These are phyloP conservation scores for Ceratocystis colombiana DNA, from an alignment of 2,329 filamentous ascomycete species.

Conservation along the genomic window DNA sequence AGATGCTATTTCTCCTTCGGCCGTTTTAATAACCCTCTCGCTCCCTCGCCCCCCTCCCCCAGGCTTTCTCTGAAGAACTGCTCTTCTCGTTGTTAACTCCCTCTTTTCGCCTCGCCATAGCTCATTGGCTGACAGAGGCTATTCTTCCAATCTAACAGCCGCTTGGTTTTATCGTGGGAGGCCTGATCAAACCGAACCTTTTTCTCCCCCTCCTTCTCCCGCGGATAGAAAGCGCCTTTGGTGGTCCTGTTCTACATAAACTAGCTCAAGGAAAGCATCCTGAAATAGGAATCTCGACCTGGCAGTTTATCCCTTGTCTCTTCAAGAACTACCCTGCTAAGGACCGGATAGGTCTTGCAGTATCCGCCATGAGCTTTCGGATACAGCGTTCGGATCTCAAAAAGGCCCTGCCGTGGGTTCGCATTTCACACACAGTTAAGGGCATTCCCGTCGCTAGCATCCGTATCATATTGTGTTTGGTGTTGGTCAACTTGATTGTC, in stretches of 20 bases:
- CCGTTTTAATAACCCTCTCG: background rate
- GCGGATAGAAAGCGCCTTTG: background rate
- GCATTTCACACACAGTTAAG: constrained; percentile 23
- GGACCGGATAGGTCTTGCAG: background rate
- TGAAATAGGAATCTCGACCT: background rate
- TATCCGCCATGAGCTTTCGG: background rate
- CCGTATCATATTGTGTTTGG: constrained; percentile 43
- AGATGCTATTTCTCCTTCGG: background rate
- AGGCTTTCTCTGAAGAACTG: background rate
- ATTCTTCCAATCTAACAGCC: background rate
- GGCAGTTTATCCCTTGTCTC: background rate
- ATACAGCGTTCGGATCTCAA: constrained; percentile 13
- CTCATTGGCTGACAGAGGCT: background rate
- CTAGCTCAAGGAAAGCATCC: no score
- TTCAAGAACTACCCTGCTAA: background rate
- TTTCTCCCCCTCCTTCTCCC: background rate
- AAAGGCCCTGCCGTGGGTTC: constrained; percentile 20
- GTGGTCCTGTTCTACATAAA: no score
- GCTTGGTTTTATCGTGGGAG: background rate
- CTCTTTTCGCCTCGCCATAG: background rate
- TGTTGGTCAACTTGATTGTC: constrained; percentile 43
- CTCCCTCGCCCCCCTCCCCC: no score
- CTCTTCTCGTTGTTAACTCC: background rate
- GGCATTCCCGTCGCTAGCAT: constrained; percentile 30
- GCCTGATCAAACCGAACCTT: background rate